Conservation (phyloP, 2,329 filamentous ascomycete species). For the Chrysosporium keratinophilum region DNA sequence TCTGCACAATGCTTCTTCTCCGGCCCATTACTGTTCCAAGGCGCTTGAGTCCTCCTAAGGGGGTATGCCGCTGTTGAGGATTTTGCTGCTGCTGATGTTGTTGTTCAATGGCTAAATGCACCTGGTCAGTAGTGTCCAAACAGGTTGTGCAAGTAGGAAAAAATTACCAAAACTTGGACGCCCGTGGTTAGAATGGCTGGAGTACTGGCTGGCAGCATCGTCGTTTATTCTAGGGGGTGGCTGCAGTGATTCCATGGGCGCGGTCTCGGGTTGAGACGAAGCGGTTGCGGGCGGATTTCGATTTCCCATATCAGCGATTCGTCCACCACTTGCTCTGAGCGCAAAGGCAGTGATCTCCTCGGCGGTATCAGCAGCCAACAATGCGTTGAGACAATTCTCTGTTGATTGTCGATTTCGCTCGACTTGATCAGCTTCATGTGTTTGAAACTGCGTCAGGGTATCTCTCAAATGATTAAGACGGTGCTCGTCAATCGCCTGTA, state of each 20-base stretch:
- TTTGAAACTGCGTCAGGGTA: constrained; percentile 82
- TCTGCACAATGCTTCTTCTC: constrained; percentile 34
- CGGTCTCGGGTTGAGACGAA: constrained; percentile 17
- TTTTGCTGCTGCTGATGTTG: constrained; percentile 20
- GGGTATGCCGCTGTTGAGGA: constrained; percentile 31
- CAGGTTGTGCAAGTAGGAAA: background rate
- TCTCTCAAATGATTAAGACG: constrained; percentile 84
- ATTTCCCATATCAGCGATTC: constrained; percentile 23
- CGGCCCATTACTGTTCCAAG: constrained; percentile 41
- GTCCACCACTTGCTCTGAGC: constrained; percentile 30
- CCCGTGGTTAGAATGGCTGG: constrained; percentile 37
- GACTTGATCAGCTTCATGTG: constrained; percentile 79
- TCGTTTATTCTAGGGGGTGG: constrained; percentile 38
- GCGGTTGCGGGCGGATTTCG: constrained; percentile 21
- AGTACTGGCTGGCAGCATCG: constrained; percentile 47
- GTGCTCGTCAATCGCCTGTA: constrained; percentile 83
- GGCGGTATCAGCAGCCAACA: constrained; percentile 77
- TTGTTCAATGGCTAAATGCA: constrained; percentile 28
- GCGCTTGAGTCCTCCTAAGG: constrained; percentile 37
- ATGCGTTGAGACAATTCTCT: constrained; percentile 66
- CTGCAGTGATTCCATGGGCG: constrained; percentile 26
- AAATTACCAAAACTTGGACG: constrained; percentile 26
- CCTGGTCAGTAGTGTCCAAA: constrained; percentile 9
- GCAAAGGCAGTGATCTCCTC: constrained; percentile 61
- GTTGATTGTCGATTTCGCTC: constrained; percentile 64